Conservation (phyloP, 768 basidiomycete genomes). For the Gymnopilus junonius region DNA sequence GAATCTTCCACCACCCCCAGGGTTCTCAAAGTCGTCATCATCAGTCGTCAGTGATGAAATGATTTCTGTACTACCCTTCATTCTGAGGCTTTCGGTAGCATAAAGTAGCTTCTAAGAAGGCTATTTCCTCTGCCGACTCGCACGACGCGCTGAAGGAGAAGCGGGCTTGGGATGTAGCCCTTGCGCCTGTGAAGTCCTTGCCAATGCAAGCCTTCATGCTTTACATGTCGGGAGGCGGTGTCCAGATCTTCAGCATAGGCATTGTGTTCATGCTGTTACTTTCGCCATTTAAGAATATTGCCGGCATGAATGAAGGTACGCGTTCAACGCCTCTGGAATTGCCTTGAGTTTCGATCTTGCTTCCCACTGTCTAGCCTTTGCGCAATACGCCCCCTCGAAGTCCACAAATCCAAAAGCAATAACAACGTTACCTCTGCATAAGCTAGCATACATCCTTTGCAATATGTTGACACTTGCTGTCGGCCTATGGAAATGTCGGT, state of each 20-base stretch:
- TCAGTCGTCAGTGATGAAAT: conserved; percentile 29
- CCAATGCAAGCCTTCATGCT: conserved; percentile 99
- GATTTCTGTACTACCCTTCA: neutral
- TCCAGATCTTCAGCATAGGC: conserved; percentile 97
- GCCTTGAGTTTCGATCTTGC: neutral
- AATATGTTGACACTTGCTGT: conserved; percentile 80
- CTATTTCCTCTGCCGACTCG: conserved; percentile 42
- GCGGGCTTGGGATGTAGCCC: conserved; percentile 87
- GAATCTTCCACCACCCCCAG: conserved; percentile 66
- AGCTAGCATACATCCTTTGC: conserved; percentile 70
- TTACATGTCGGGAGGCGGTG: conserved; percentile 96
- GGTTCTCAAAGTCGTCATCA: conserved; percentile 57
- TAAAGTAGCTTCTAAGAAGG: conserved; percentile 40
- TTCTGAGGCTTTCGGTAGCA: conserved; percentile 36
- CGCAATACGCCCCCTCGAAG: conserved; percentile 72
- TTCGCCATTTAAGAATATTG: conserved; percentile 83
- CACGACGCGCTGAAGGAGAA: conserved; percentile 74
- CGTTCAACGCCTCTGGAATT: conserved; percentile 6
- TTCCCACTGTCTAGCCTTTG: conserved; percentile 55
- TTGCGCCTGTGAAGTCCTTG: conserved; percentile 84
- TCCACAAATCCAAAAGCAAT: conserved; percentile 50
- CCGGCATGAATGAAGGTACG: conserved; percentile 79
- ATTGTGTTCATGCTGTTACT: conserved; percentile 93
- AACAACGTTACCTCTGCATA: conserved; percentile 67
- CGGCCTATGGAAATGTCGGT: conserved; percentile 91